Percentiles rank a stretch among this genome's conserved stretches.
phyloP scores from a whole-genome alignment of 306 rosid species.

The Inga oerstediana region DNA sequence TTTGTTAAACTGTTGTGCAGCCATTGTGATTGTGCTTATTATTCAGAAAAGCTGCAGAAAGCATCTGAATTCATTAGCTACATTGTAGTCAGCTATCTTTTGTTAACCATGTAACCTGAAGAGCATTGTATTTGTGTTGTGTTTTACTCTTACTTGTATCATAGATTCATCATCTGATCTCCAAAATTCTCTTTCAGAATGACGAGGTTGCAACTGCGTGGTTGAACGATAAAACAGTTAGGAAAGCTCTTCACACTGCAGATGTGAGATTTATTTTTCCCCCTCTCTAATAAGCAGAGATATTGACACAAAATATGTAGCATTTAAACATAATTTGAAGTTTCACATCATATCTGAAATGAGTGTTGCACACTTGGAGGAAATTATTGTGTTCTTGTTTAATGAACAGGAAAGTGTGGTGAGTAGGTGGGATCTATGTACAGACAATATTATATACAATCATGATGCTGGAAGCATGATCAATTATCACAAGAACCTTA shows the following conservation, averaged over 20 bases:
- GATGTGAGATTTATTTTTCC: conserved; percentile 44
- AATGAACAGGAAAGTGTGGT: conserved; percentile 52
- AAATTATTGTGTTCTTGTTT: neutral
- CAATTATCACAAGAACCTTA: conserved; percentile 77
- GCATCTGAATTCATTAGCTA: neutral
- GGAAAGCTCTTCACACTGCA: conserved; percentile 76
- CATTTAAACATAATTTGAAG: neutral
- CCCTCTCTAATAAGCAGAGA: neutral
- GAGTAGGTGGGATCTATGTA: conserved; percentile 70
- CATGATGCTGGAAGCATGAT: conserved; percentile 97
- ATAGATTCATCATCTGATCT: neutral
- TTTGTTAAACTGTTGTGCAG: neutral
- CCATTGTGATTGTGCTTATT: neutral
- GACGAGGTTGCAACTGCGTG: conserved; percentile 71
- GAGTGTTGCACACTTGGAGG: neutral
- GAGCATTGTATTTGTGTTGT: neutral
- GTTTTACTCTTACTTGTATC: neutral
- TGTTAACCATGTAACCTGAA: neutral
- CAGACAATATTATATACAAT: conserved; percentile 32
- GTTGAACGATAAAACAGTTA: conserved; percentile 74
- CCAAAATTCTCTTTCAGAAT: conserved; percentile 46
- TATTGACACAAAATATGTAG: neutral
- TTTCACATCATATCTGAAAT: neutral
- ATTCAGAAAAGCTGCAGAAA: neutral
- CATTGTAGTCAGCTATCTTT: too few relatives aligned